Evolutionary conservation across 371 early-diverging fungal genomes (phyloP).

Genomic region (Batkoa obscura): DNA sequence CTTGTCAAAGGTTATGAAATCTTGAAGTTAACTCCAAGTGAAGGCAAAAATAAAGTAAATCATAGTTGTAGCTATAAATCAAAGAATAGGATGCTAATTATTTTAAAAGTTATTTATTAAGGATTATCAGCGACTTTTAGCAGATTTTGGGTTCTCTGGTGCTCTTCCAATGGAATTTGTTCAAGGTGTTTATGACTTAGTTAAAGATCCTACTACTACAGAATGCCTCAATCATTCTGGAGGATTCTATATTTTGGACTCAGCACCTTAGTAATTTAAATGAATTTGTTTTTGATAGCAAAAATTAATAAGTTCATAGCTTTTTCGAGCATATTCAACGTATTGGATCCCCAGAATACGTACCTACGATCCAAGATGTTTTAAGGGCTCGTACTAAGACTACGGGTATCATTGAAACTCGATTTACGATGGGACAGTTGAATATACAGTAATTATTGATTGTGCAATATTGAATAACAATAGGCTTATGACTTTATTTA

Average conservation of each 20-base stretch:
- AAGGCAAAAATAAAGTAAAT: constrained; percentile 19
- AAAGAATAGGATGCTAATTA: not conserved
- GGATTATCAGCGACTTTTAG: constrained; percentile 19
- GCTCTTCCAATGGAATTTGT: constrained; percentile 27
- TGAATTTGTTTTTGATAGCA: not conserved
- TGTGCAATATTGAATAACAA: not conserved
- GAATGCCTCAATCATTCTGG: constrained; percentile 31
- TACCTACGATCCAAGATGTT: constrained; percentile 49
- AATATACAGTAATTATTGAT: constrained; percentile 29
- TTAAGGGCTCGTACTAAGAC: constrained; percentile 66
- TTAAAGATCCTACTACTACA: constrained; percentile 39
- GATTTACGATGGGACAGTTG: constrained; percentile 40
- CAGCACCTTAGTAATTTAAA: constrained; percentile 46
- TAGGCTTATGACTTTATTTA: constrained; percentile 7
- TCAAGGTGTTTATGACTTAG: constrained; percentile 39
- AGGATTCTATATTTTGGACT: constrained; percentile 68
- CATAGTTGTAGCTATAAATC: not conserved
- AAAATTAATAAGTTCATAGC: constrained; percentile 12
- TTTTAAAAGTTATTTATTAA: constrained; percentile 13
- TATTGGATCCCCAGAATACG: constrained; percentile 31
- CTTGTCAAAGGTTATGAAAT: constrained; percentile 36
- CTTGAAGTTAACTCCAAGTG: constrained; percentile 25
- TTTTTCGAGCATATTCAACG: constrained; percentile 29
- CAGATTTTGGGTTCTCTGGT: constrained; percentile 28
- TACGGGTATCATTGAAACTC: constrained; percentile 58